phyloP scores from a whole-genome alignment of 495 filamentous ascomycete species.

The Penicillium lividum region DNA sequence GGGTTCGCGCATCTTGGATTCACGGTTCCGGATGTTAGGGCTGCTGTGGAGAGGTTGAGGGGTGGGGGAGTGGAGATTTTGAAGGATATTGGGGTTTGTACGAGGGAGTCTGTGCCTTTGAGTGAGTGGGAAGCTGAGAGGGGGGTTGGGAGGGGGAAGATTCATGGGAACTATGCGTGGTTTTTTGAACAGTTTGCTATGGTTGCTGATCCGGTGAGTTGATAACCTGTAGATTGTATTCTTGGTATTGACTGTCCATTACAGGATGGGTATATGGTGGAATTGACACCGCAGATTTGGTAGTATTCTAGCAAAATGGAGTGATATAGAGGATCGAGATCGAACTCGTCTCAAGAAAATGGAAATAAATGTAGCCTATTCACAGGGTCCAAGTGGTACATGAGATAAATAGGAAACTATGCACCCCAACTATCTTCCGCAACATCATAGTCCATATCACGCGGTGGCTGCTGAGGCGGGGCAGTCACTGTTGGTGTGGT shows the following conservation, averaged over 20 bases:
- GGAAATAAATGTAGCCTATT: slow-evolving; percentile 13
- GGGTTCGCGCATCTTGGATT: slow-evolving; percentile 46
- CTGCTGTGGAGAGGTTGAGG: slow-evolving; percentile 33
- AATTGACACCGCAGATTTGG: slow-evolving; percentile 29
- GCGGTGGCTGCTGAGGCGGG: slow-evolving; percentile 25
- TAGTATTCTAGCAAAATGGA: neutral
- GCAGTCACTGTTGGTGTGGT: slow-evolving; percentile 19
- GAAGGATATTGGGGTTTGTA: slow-evolving; percentile 38
- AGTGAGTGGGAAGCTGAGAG: slow-evolving; percentile 39
- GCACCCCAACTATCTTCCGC: slow-evolving; percentile 48
- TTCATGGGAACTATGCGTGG: slow-evolving; percentile 37
- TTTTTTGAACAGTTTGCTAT: slow-evolving; percentile 43
- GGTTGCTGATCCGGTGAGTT: slow-evolving; percentile 44
- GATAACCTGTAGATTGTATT: neutral
- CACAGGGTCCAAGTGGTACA: slow-evolving; percentile 12
- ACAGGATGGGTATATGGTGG: slow-evolving; percentile 30
- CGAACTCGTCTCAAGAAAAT: slow-evolving; percentile 3
- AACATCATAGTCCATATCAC: slow-evolving; percentile 54
- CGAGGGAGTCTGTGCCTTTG: slow-evolving; percentile 34
- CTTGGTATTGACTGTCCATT: too few relatives aligned
- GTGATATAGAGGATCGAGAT: neutral
- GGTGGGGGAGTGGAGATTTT: slow-evolving; percentile 33
- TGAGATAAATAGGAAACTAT: slow-evolving; percentile 9
- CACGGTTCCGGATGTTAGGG: slow-evolving; percentile 37
- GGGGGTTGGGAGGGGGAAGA: slow-evolving; percentile 34